phyloP scores from a whole-genome alignment of 2,329 filamentous ascomycete genomes.

The Aspergillus sp. region DNA sequence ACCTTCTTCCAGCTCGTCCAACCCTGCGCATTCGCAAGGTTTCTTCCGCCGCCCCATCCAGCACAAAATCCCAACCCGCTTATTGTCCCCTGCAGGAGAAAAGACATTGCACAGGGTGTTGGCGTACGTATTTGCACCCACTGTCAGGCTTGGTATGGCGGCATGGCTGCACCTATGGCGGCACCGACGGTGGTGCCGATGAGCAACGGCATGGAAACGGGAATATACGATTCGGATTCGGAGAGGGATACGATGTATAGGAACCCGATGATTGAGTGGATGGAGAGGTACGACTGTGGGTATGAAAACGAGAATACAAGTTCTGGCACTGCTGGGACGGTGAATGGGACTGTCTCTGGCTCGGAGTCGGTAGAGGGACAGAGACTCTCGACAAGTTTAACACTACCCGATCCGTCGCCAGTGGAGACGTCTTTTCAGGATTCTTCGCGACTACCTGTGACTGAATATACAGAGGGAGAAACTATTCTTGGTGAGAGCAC shows the following conservation, averaged over 20 bases:
- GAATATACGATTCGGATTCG: not conserved
- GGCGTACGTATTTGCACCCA: not conserved
- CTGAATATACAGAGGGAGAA: too few species aligned
- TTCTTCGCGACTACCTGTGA: too few species aligned
- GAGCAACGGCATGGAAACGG: too few species aligned
- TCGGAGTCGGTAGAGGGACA: too few species aligned
- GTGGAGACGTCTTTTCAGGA: too few species aligned
- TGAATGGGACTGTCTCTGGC: not conserved
- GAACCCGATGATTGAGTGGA: not conserved
- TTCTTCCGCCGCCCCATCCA: slow-evolving; percentile 8
- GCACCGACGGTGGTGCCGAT: too few species aligned
- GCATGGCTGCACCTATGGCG: not conserved
- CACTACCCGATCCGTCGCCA: too few species aligned
- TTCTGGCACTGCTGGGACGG: not conserved
- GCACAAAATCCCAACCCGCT: slow-evolving; percentile 15
- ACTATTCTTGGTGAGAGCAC: too few species aligned
- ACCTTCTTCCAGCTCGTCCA: slow-evolving; percentile 20
- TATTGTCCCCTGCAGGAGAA: slow-evolving; percentile 5
- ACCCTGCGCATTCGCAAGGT: slow-evolving; percentile 14
- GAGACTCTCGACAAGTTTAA: too few species aligned
- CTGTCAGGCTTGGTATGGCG: not conserved
- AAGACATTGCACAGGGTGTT: slow-evolving; percentile 6
- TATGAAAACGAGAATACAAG: not conserved
- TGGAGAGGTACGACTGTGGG: not conserved
- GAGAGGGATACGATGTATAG: too few species aligned